A percentile compares a stretch with the other conserved stretches of the same genome.
phyloP scores from a whole-genome alignment of 2,329 filamentous ascomycete genomes.

The Allantophomopsis lycopodina region DNA sequence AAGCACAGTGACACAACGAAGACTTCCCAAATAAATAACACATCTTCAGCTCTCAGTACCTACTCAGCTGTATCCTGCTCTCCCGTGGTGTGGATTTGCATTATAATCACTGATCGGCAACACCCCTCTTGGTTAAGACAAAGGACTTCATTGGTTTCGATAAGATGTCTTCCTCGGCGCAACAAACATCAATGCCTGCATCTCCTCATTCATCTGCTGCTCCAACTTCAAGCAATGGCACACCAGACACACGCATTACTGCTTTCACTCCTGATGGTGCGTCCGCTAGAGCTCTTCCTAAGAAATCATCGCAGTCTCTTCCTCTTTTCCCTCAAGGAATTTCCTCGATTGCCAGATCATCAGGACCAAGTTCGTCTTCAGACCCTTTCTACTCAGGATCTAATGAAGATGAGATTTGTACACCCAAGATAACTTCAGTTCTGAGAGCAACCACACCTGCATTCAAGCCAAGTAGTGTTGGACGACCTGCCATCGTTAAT shows the following conservation, averaged over 20 bases:
- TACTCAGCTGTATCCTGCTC: no score
- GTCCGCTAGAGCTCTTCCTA: conserved; percentile 28
- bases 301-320: background rate
- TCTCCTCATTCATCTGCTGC: conserved; percentile 29
- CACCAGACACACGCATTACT: conserved; percentile 50
- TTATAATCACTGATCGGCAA: no score
- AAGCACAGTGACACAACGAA: no score
- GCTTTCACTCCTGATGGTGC: conserved; percentile 48
- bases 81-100: no score
- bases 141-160: no score
- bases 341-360: background rate
- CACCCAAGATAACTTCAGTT: no score
- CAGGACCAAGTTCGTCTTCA: background rate
- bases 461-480: conserved; percentile 36
- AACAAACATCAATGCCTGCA: no score
- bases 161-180: no score
- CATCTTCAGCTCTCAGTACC: no score
- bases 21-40: no score
- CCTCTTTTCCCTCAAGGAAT: background rate
- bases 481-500: conserved; percentile 1
- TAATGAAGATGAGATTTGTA: conserved; percentile 25
- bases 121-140: no score
- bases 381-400: conserved; percentile 3
- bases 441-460: conserved; percentile 49
- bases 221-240: conserved; percentile 43